Conservation (phyloP, 2,329 filamentous ascomycete species). For the Neopestalotiopsis rosae region DNA sequence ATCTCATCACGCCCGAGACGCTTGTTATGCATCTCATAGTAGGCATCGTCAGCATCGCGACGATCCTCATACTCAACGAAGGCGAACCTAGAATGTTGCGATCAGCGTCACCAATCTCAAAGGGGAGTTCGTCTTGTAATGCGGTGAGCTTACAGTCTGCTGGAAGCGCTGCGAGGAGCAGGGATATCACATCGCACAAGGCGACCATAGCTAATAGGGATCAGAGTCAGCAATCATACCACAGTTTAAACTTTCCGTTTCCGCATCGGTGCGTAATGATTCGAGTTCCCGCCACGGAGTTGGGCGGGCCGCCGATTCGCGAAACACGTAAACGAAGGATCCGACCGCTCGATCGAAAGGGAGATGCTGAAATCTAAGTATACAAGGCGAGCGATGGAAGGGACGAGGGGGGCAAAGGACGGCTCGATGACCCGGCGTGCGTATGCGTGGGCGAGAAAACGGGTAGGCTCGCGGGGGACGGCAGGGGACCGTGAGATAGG, state of each 20-base stretch:
- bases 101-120: slow-evolving; percentile 20
- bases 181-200: slow-evolving; percentile 98
- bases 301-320: slow-evolving; percentile 42
- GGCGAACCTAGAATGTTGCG: slow-evolving; percentile 69
- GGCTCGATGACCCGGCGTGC: slow-evolving; percentile 46
- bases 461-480: slow-evolving; percentile 28
- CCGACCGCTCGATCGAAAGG: slow-evolving; percentile 52
- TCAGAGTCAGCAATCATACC: slow-evolving; percentile 48
- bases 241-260: slow-evolving; percentile 31
- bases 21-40: slow-evolving; percentile 99
- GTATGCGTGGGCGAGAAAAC: slow-evolving; percentile 33
- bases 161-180: slow-evolving; percentile 89
- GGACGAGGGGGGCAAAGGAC: slow-evolving; percentile 38
- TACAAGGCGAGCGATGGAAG: slow-evolving; percentile 36
- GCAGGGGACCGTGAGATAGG: slow-evolving; percentile 39
- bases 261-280: slow-evolving; percentile 37
- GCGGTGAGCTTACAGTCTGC: slow-evolving; percentile 80
- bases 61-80: slow-evolving; percentile 99
- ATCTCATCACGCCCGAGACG: slow-evolving; percentile 94
- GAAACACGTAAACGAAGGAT: slow-evolving; percentile 36
- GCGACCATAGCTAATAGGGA: slow-evolving; percentile 79
- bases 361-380: slow-evolving; percentile 39
- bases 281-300: slow-evolving; percentile 37
- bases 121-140: slow-evolving; percentile 1
- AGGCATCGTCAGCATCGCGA: slow-evolving; percentile 97